Evolutionary conservation across 2,329 filamentous ascomycete genomes (phyloP).

Genomic region (Epichloe elymi): DNA sequence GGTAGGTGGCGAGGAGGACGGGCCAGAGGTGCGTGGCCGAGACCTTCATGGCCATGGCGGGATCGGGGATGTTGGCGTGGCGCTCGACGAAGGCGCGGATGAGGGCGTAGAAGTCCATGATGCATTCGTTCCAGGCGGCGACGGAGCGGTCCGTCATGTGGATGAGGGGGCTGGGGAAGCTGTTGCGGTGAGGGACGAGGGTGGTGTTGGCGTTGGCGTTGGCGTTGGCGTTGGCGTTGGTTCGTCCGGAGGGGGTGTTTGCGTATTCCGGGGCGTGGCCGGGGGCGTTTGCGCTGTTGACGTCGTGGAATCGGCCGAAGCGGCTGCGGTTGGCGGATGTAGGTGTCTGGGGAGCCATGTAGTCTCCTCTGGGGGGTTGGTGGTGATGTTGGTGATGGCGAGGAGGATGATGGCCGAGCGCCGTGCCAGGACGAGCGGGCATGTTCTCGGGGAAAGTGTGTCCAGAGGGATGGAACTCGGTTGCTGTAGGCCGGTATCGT

Average conservation of each 20-base stretch:
- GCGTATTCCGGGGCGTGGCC: neutral
- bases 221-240: neutral
- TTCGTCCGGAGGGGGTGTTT: neutral
- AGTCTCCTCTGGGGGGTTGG: conserved; percentile 10
- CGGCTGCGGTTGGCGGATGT: conserved; percentile 13
- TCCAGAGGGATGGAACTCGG: conserved; percentile 18
- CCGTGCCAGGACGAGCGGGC: conserved; percentile 8
- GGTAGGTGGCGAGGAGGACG: conserved; percentile 24
- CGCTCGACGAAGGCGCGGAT: conserved; percentile 24
- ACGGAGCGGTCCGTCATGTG: conserved; percentile 23
- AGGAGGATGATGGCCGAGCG: conserved; percentile 8
- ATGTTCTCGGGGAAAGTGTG: neutral
- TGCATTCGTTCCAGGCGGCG: conserved; percentile 21
- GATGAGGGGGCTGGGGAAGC: conserved; percentile 16
- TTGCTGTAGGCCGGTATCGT: conserved; percentile 20
- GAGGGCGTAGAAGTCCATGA: conserved; percentile 23
- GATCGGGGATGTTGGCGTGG: conserved; percentile 19
- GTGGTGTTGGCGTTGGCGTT: neutral
- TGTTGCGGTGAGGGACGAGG: conserved; percentile 9
- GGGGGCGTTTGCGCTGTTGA: conserved; percentile 1
- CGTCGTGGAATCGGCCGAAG: conserved; percentile 18
- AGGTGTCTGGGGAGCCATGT: conserved; percentile 19
- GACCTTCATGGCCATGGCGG: conserved; percentile 16
- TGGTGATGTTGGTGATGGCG: neutral
- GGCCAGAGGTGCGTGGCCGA: conserved; percentile 21